Conservation (phyloP, 148 eudicot genomes). For the Talinum fruticosum region DNA sequence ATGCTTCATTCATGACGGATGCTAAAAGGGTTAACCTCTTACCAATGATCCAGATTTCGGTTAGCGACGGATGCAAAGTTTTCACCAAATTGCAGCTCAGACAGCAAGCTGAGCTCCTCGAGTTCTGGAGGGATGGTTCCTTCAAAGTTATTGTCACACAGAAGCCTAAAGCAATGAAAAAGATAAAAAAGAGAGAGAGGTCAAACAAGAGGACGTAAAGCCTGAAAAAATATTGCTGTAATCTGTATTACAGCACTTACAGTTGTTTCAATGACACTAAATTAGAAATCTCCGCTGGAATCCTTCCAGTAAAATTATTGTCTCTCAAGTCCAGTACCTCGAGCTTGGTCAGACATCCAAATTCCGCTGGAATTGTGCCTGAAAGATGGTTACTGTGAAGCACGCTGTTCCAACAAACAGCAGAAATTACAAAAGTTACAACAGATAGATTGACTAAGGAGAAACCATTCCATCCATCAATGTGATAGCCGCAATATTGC, state of each 20-base stretch:
- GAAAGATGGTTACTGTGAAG: slow-evolving; percentile 64
- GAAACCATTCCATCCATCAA: not conserved
- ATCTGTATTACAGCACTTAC: slow-evolving; percentile 43
- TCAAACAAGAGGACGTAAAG: not conserved
- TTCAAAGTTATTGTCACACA: slow-evolving; percentile 65
- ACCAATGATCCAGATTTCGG: slow-evolving; percentile 64
- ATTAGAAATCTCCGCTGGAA: slow-evolving; percentile 65
- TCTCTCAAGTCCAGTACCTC: slow-evolving; percentile 85
- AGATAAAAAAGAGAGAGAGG: not conserved
- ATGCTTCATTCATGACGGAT: not conserved
- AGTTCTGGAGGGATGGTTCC: slow-evolving; percentile 58
- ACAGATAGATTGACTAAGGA: not conserved
- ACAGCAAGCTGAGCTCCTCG: slow-evolving; percentile 48
- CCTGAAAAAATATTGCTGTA: not conserved
- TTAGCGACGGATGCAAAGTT: slow-evolving; percentile 38
- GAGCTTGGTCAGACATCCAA: slow-evolving; percentile 56
- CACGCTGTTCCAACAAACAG: slow-evolving; percentile 45
- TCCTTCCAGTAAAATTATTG: slow-evolving; percentile 62
- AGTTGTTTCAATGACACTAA: slow-evolving; percentile 54
- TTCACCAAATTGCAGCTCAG: slow-evolving; percentile 62
- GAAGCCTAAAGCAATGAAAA: slow-evolving; percentile 54
- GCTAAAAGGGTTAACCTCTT: slow-evolving; percentile 15
- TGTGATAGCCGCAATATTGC: too few species aligned
- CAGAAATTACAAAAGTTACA: slow-evolving; percentile 9
- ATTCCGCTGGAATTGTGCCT: slow-evolving; percentile 68